Conservation (phyloP, 192 early-diverging fungal genomes). For the Gamsiella multidivaricata region DNA sequence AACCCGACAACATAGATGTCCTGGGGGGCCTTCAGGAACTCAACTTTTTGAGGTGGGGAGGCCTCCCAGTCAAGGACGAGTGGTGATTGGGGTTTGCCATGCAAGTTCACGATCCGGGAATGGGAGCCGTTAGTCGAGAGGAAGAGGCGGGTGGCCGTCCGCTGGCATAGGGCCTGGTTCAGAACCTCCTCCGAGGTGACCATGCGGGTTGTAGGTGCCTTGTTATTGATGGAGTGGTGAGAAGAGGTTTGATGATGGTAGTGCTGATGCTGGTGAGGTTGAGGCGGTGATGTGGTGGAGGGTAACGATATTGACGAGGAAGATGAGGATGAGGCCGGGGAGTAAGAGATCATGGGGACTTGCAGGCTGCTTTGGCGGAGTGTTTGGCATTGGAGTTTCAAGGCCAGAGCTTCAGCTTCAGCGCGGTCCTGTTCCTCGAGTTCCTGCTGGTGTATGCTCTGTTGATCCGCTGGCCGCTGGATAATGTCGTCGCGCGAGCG, state of each 20-base stretch:
- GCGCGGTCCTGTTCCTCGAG: slow-evolving; percentile 31
- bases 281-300: not conserved
- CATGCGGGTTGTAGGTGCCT: slow-evolving; percentile 19
- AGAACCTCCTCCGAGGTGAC: slow-evolving; percentile 50
- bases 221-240: not conserved
- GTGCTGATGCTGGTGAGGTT: not conserved
- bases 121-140: slow-evolving; percentile 38
- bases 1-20: slow-evolving; percentile 52
- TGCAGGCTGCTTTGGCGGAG: not conserved
- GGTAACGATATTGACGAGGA: slow-evolving; percentile 14
- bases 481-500: slow-evolving; percentile 33
- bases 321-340: not conserved
- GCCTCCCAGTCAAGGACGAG: slow-evolving; percentile 37
- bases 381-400: slow-evolving; percentile 3
- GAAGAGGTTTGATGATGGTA: slow-evolving; percentile 1
- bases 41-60: slow-evolving; percentile 42
- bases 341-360: too few species aligned
- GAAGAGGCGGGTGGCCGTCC: slow-evolving; percentile 32
- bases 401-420: slow-evolving; percentile 12
- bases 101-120: slow-evolving; percentile 43
- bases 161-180: slow-evolving; percentile 27
- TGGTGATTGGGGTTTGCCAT: slow-evolving; percentile 37
- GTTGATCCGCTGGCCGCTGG: slow-evolving; percentile 34
- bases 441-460: slow-evolving; percentile 23
- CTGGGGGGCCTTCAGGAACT: slow-evolving; percentile 28